Evolutionary conservation across 805 yeast species (phyloP), one percentile per base, ranked within the genome.

Genomic region (Wickerhamomyces canadensis): DNA sequence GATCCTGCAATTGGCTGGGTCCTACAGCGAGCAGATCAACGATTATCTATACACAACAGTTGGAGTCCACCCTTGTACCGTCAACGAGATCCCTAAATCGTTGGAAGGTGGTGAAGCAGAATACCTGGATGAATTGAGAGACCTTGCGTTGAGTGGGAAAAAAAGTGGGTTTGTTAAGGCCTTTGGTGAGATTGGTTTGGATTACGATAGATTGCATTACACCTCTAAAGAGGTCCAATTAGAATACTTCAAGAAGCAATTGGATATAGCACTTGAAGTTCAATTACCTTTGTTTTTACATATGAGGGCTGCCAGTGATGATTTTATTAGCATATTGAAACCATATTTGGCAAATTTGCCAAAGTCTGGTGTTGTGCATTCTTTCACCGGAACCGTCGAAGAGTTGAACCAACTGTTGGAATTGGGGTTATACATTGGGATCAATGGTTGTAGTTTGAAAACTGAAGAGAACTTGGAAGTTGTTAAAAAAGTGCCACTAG

Each of bases 1-100:
- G n/a, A 83, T 88, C 7, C 57, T 84, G 14, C 70, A 68, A 13
- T 52, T 89, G 22, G 78, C 84, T 27, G 44, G 54, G 3, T 42
- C 57, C 34, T 58, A 62, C 38, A 29, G 19, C 12, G 44, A 33
- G 16, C 39, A 39, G 2, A 36, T 38, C 35, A 62, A 64, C 4
- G 54, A 51, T 9, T 50, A 44, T 13, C 55, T 80, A 22, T 72
- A 64, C 42, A 76, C 84, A 18, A 93, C 98, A 0, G 89, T 80
- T 2, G 98, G 99, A 11, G 94, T 91, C 2, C 99, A 93, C 63
- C 99, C 99, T 0, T 91, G 98, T 60, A 68, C 82, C 14, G 95
- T 88, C 0, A 58, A 57, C 53, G 89, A 69, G 48, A 72, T 78
- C 44, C 51, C 47, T 3, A 27, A 9, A 6, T 40, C 30, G 10